Evolutionary conservation across 2,329 filamentous ascomycete species (phyloP), one percentile per base, ranked within the genome.

Genomic region (Nemania sp.): DNA sequence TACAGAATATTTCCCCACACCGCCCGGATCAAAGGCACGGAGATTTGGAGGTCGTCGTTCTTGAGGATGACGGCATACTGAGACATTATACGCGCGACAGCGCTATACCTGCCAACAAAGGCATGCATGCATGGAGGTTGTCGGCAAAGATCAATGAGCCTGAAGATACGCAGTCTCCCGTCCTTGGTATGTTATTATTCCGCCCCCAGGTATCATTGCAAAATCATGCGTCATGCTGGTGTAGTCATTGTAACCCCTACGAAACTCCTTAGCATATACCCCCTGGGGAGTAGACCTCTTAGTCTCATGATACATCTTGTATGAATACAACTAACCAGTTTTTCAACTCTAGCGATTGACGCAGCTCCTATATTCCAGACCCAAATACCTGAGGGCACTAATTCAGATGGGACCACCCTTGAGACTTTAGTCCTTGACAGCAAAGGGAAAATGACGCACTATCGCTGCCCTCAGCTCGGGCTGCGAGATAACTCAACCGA

Each of bases 21-120:
- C n/a, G 20, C 5, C 6, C 3, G 6, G 4, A 54, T 12, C 64
- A 65, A 15, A 35, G 29, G 6, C 54, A 67, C 11, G 65, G 65
- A 0, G 51, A 66, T 21, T 62, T 65, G 2, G 64, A 67, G 40
- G 62, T 68, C 13, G 6, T 66, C 6, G 64, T 66, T 17, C 57
- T 64, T 10, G 64, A 65, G 62, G 18, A 47, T 2, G n/a, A 46
- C 15, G 64, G 62, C 7, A 11, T n/a, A 9, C 17, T 43, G 18
- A 10, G 11, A 10, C 40, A 43, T 9, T 43, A 43, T 43, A 43
- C 40, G 11, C 17, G 40, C n/a, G 13, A n/a, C 15, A 40, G 17
- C 4, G 3, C n/a, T 17, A 17, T 40, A 15, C 39, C n/a, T 5
- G 10, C 15, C 18, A 13, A 29, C 7, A 29, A 32, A n/a, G 7